phyloP scores from a whole-genome alignment of 2,329 filamentous ascomycete species.

The Fusarium annulatum region DNA sequence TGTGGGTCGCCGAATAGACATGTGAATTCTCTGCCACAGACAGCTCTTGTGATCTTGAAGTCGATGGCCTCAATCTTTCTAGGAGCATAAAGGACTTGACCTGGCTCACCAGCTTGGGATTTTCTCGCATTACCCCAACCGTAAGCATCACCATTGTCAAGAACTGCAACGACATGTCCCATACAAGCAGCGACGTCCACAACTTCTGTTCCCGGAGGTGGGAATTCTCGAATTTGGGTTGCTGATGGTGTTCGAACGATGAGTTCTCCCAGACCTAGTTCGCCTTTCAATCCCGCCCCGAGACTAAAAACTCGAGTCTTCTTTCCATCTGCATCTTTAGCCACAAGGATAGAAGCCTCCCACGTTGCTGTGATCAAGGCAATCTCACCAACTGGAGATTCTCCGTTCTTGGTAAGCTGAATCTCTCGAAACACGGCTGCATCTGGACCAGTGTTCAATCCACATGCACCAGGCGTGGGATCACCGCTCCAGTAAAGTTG shows the following conservation, averaged over 20 bases:
- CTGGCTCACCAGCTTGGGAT: conserved; percentile 78
- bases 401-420: conserved; percentile 49
- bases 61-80: conserved; percentile 66
- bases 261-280: conserved; percentile 72
- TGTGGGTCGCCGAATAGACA: conserved; percentile 70
- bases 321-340: conserved; percentile 56
- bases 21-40: conserved; percentile 89
- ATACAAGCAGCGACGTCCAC: conserved; percentile 77
- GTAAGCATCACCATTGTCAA: conserved; percentile 80
- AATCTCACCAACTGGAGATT: conserved; percentile 44
- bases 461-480: conserved; percentile 65
- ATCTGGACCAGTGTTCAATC: conserved; percentile 50
- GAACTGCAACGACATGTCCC: conserved; percentile 78
- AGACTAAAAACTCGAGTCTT: conserved; percentile 68
- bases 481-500: conserved; percentile 75
- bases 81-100: conserved; percentile 67
- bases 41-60: conserved; percentile 74
- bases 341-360: conserved; percentile 76
- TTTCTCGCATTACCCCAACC: conserved; percentile 92
- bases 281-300: conserved; percentile 76
- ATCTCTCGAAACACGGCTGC: conserved; percentile 55
- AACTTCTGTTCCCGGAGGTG: conserved; percentile 68
- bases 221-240: conserved; percentile 69
- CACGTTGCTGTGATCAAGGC: conserved; percentile 76
- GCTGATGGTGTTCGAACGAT: conserved; percentile 61